Conservation (phyloP, 1,284 basidiomycete genomes). For the Rhodotorula mucilaginosa region DNA sequence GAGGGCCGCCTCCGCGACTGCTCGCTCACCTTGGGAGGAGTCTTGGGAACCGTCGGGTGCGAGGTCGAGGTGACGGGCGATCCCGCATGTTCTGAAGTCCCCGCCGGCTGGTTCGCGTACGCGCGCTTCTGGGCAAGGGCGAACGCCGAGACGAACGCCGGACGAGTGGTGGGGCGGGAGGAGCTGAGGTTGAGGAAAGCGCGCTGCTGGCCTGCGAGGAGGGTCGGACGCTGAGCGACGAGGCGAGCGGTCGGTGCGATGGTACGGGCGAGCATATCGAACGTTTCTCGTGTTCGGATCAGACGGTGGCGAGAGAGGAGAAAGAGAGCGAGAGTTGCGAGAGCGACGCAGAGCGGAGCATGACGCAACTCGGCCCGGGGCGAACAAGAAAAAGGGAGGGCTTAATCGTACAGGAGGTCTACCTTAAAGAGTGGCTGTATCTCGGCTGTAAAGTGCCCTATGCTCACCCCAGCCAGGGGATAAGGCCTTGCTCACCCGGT, state of each 20-base stretch:
- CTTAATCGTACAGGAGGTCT: not conserved
- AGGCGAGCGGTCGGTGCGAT: not conserved
- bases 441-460: too few species aligned
- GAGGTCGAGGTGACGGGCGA: constrained; percentile 8
- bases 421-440: too few species aligned
- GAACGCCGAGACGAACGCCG: not conserved
- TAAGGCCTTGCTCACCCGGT: too few species aligned
- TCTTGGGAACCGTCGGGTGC: constrained; percentile 13
- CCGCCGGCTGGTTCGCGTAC: constrained; percentile 3
- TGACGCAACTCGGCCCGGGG: not conserved
- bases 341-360: not conserved
- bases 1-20: not conserved
- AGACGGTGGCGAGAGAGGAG: not conserved
- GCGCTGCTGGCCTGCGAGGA: not conserved
- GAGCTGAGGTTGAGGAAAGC: not conserved
- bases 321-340: not conserved
- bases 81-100: not conserved
- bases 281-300: not conserved
- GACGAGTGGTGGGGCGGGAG: not conserved
- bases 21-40: not conserved
- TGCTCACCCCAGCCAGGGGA: too few species aligned
- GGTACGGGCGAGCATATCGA: constrained; percentile 1
- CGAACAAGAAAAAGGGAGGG: too few species aligned
- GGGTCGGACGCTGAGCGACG: not conserved
- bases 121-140: not conserved